Base-by-base conservation (phyloP, 1,284 basidiomycete species). In the Exsudoporus floridanus region DNA sequence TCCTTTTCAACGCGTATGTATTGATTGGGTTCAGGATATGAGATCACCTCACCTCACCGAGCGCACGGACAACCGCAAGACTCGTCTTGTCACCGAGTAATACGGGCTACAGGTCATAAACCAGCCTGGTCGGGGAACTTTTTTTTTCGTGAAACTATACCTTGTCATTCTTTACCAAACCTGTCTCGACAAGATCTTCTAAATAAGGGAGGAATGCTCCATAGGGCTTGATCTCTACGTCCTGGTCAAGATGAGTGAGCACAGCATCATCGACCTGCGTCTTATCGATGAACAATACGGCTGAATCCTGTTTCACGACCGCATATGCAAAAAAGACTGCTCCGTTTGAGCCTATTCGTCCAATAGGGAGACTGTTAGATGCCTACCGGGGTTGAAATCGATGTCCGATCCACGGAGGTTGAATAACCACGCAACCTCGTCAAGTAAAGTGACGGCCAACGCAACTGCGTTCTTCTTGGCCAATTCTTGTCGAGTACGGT, bases 321-420 rank as follows among this genome's bases (percentile, higher is more conserved):
- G 92, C 90, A 67, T 95, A 98, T 0, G 91, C 85, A 66, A 98
- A 97, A 77, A 99, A 98, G 21, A 99, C 95, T 86, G 66, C 6
- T 14, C 3, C 23, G 3, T 10, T 13, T 54, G 14, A 55, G 42
- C n/a, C 12, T 8, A 10, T 27, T 16, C 10, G n/a, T 48, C 41
- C 4, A 23, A 13, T 1, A 36, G n/a, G 23, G 13, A 36, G 5
- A 46, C 5, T 0, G 13, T 30, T 13, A 42, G 27, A 35, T 21
- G 8, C 73, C 19, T 50, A 82, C 82, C 78, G 57, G 94, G 94
- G 66, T 97, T 98, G 74, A 83, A 98, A 35, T 88, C 87, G 56
- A 98, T 96, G 69, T 98, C 95, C 2, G 85, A 83, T 1, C 95
- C 94, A 55, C 96, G 86, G 39, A 99, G 76, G 72, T 98, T 98